Percentiles rank a stretch among this genome's conserved stretches.
Conservation (phyloP, 371 early-diverging fungal genomes). For the Mucor mucedo region DNA sequence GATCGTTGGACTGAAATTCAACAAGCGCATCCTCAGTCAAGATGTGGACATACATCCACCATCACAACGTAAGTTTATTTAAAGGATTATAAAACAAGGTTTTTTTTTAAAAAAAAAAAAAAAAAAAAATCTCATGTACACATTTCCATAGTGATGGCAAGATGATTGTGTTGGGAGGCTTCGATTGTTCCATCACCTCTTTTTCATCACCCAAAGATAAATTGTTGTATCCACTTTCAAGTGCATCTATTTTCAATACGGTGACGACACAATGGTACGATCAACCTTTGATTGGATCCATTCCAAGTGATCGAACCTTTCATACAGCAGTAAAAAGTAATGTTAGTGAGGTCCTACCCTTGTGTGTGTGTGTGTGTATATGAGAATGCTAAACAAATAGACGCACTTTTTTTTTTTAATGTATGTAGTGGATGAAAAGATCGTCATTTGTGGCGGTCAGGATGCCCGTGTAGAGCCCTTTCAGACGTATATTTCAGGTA, state of each 20-base stretch:
- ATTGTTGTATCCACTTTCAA: slow-evolving; percentile 21
- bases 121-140: no score
- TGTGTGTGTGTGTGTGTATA: no score
- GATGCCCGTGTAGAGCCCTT: slow-evolving; percentile 34
- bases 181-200: slow-evolving; percentile 19
- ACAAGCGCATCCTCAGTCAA: background rate
- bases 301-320: slow-evolving; percentile 34
- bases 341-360: background rate
- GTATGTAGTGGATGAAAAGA: background rate
- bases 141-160: slow-evolving; percentile 27
- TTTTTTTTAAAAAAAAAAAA: no score
- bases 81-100: background rate
- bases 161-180: slow-evolving; percentile 40
- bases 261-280: slow-evolving; percentile 24
- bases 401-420: no score
- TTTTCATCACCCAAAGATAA: slow-evolving; percentile 1
- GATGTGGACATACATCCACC: slow-evolving; percentile 44
- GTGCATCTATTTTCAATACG: slow-evolving; percentile 29
- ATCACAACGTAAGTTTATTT: slow-evolving; percentile 35
- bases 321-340: slow-evolving; percentile 45
- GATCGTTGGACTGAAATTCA: slow-evolving; percentile 26
- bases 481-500: slow-evolving; percentile 34
- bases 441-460: slow-evolving; percentile 42
- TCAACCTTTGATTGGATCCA: slow-evolving; percentile 22
- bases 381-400: no score